Evolutionary conservation across 2,329 filamentous ascomycete genomes (phyloP), one percentile per base, ranked within the genome.

Genomic region (Penicillium digitatum): DNA sequence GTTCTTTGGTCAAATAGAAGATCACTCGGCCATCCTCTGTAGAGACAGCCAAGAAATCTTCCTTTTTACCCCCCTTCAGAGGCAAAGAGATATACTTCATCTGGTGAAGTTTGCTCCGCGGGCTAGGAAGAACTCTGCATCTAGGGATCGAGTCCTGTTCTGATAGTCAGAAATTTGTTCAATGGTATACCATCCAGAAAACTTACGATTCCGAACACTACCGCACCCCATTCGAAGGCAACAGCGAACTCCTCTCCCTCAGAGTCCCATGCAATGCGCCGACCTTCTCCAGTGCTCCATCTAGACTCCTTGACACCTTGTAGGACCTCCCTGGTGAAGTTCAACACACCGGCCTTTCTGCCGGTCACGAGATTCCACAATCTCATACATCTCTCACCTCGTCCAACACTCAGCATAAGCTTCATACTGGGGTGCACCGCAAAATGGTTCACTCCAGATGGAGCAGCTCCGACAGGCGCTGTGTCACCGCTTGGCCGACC

Each of bases 361-460:
- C 92, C 94, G 3, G 93, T 97, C 62, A 97, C 91, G 60, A 99
- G 73, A 69, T 99, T 97, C 94, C 94, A 99, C 61, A 97, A 74
- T 61, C 94, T 81, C 89, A 99, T 95, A 68, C 87, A 90, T 61
- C 85, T 86, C 77, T 99, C 94, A 61, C 91, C 91, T 66, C 87
- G 90, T 63, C 90, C 88, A 9, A 97, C 91, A 64, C 85, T 95
- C 57, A 99, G 85, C 89, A 97, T 96, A 48, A 99, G 79, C 76
- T 96, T 97, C 82, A 95, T 90, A 72, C 89, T 95, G 0, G 94
- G 93, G 71, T 99, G 94, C 26, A 99, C 88, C 2, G 93, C 90
- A 72, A 99, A 95, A 71, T 92, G 89, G 71, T 96, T 97, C 63
- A 97, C 85, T 18, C 94, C 94, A n/a, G 87, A 84, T 0, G 92